Evolutionary conservation across 73 alveolate species (phyloP), one percentile per base, ranked within the genome.

Genomic region (Paramecium bursaria): DNA sequence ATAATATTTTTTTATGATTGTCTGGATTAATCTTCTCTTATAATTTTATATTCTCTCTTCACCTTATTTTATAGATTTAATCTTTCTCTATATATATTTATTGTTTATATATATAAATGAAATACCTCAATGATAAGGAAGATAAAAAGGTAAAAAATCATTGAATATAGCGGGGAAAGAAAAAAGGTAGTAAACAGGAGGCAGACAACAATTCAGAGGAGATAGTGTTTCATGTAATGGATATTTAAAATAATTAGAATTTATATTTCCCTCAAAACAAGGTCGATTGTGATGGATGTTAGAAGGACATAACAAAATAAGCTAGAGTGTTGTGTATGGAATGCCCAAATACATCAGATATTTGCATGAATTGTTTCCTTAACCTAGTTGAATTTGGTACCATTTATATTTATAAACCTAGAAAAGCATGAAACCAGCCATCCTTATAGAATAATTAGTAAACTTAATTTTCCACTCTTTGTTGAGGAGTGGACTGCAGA

Each of bases 401-500:
- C 11, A 6, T 4, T 39, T 11, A 10, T 39, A 11, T 6, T 42
- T 1, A 39, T 17, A 39, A 67, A 21, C 27, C 35, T 47, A 67
- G 82, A 67, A 21, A 39, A 42, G 17, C 89, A 79, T 27, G 29
- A 31, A 23, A 79, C 54, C 14, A 39, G 60, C 22, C 85, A 79
- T 44, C 50, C 51, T 10, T 97, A 90, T 86, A 91, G 75, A 22
- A 91, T 97, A 0, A 75, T 90, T 23, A 98, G 94, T 88, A 90
- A 90, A 74, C 85, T 97, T 75, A 90, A 91, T 74, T 97, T 91
- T 86, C 98, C 99, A 22, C 85, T 97, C 26, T 95, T 97, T 80
- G 94, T 92, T 5, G 91, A 91, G 23, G 96, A 94, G 61, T 97
- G 99, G 99, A 88, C 95, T 7, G 96, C 97, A 44, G 86, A 86